Base-by-base conservation (phyloP, 169 alveolate species). In the Babesia ovis region DNA sequence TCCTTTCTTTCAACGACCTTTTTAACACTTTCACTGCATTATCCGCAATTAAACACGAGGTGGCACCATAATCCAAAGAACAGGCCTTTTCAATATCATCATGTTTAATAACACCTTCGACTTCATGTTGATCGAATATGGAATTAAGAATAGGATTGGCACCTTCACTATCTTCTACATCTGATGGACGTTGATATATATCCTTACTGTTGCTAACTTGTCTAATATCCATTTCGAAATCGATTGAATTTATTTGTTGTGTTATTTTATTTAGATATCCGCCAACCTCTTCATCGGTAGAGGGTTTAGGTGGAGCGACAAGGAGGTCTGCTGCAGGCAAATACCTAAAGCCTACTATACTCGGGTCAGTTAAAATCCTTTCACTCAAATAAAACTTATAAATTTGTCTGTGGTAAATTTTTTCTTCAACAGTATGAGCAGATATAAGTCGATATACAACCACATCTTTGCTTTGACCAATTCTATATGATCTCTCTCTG, bases 341-440 rank as follows among this genome's bases (percentile, higher is more conserved):
- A 22, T 32, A 43, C 34, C 72, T 71, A 31, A 59, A 71, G 5
- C 73, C 54, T 14, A 42, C 23, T 18, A 71, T 62, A 22, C 83
- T 71, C 2, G 91, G 92, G 41, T 84, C 89, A 25, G 72, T 57
- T 25, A 85, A 58, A 39, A 83, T 82, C 25, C 77, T 67, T 23
- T 84, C 82, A 43, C 92, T 75, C 39, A 90, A 69, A 37, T 80
- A 83, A 58, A 70, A 86, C 84, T 90, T 90, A 69, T 81, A 79
- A 14, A 85, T 55, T 53, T 91, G 93, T 66, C 95, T 82, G 32
- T 90, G 88, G 43, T 81, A 91, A 43, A 97, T 95, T 75, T 95
- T 97, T 81, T 97, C 99, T 77, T 97, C 99, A n/a, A 97, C 92
- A 3, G 99, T 95, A 84, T 94, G 92, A 55, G 96, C 97, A 31